Conservation (phyloP, 192 early-diverging fungal species). For the Umbelopsis vinacea region DNA sequence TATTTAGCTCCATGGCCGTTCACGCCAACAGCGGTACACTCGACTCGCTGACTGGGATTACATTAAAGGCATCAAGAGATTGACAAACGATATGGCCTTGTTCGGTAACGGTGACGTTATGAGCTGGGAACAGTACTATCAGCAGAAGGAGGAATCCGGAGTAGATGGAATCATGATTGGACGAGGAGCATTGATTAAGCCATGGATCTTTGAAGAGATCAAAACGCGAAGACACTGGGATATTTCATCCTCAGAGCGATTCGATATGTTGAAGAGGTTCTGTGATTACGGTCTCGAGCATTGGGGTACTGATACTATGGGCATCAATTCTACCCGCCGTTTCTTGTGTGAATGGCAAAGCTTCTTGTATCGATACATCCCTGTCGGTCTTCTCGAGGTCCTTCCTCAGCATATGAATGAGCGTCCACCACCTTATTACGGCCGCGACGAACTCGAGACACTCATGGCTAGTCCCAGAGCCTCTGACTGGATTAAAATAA, state of each 20-base stretch:
- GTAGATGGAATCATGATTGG: constrained; percentile 93
- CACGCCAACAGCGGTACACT: constrained; percentile 91
- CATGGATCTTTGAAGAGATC: constrained; percentile 97
- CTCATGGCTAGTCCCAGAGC: constrained; percentile 84
- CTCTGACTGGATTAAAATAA: constrained; percentile 91
- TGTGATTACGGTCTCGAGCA: constrained; percentile 89
- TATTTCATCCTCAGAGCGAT: constrained; percentile 85
- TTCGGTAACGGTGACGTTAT: constrained; percentile 89
- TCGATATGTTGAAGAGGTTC: constrained; percentile 88
- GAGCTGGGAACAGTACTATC: constrained; percentile 83
- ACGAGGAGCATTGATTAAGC: constrained; percentile 89
- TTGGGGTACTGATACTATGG: constrained; percentile 90
- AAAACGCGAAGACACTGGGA: constrained; percentile 86
- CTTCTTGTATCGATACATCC: constrained; percentile 80
- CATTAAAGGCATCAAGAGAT: constrained; percentile 64
- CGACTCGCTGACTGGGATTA: constrained; percentile 93
- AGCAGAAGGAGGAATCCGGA: constrained; percentile 60
- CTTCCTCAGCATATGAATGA: constrained; percentile 93
- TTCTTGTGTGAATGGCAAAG: constrained; percentile 84
- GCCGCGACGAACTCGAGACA: constrained; percentile 92
- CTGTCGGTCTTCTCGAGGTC: constrained; percentile 90
- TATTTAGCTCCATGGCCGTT: constrained; percentile 82
- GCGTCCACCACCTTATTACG: constrained; percentile 81
- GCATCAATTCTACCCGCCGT: constrained; percentile 82
- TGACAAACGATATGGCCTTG: constrained; percentile 53